Evolutionary conservation across 2,329 filamentous ascomycete species (phyloP), one percentile per base, ranked within the genome.

Genomic region (Botrytis sinoallii): DNA sequence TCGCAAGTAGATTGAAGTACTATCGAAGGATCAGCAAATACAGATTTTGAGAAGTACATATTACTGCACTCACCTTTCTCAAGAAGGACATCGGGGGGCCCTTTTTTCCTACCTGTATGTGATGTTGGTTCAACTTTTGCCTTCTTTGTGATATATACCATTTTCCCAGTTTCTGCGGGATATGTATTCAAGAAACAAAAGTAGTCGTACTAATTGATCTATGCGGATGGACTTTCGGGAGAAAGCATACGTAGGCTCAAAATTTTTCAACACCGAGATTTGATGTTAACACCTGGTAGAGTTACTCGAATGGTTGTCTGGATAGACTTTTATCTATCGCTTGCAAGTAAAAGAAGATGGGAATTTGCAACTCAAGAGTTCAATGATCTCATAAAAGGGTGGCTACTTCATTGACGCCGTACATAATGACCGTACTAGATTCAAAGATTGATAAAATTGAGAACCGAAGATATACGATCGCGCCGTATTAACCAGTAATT

Each of bases 121-220:
- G 44, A 7, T 2, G 38, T 66, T 52, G 32, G 0, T 10, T 35
- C 9, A 52, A 7, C 18, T 18, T 25, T 18, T 9, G 1, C 29
- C 7, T 66, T 48, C 63, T 35, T 35, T 48, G 12, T 35, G 5
- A 7, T 38, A 5, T 12, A 18, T 29, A 3, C 16, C 6, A 38
- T n/a, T 35, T 6, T 66, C 16, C 1, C 2, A 9, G 16, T 14
- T 3, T 20, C 0, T 18, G 14, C 8, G 7, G 5, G 18, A 6
- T 25, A 2, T 16, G n/a, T 38, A 4, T 18, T 9, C 3, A 48
- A 18, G 32, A 38, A 52, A 52, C 22, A 10, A 52, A n/a, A 52
- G 22, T 52, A 66, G 12, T 10, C 12, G 29, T 10, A 0, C 7
- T 52, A 8, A n/a, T 8, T 10, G 5, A 65, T 22, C 29, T 9